A percentile compares a stretch with the other conserved stretches of the same genome.
Evolutionary conservation across 164 flowering plant genomes (phyloP).

Genomic region (Magnolia changhungtana): DNA sequence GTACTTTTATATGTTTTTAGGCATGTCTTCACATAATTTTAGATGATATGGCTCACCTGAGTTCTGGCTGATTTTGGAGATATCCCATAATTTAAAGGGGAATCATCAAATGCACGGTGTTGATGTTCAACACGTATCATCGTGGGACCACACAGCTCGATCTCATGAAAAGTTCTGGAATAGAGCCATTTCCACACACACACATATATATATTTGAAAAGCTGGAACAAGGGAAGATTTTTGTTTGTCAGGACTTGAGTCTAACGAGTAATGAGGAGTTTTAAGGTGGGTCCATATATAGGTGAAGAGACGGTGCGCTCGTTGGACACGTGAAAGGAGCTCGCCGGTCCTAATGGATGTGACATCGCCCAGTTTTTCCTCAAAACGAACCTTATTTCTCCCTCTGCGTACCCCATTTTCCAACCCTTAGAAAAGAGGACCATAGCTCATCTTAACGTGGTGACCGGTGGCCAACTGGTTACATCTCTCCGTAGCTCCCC

Average conservation of each 20-base stretch:
- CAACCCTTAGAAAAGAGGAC: neutral
- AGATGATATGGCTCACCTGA: too few species aligned
- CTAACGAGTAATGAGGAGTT: neutral
- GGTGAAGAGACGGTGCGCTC: slow-evolving; percentile 14
- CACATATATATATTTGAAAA: neutral
- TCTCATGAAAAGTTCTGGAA: too few species aligned
- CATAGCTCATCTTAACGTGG: neutral
- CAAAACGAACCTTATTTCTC: neutral
- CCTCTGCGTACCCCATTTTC: neutral
- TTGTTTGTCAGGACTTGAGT: neutral
- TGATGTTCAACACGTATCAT: too few species aligned
- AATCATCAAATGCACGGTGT: too few species aligned
- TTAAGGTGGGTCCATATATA: slow-evolving; percentile 4
- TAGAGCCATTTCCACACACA: too few species aligned
- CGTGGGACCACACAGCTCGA: too few species aligned
- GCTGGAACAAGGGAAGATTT: too few species aligned
- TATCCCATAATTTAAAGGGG: too few species aligned
- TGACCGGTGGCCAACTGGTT: slow-evolving; percentile 3
- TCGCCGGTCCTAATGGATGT: neutral
- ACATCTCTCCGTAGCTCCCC: neutral
- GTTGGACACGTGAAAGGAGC: slow-evolving; percentile 14
- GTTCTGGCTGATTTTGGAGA: too few species aligned
- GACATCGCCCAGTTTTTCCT: neutral
- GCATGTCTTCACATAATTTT: too few species aligned
- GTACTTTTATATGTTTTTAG: too few species aligned